Evolutionary conservation across 2,329 filamentous ascomycete species (phyloP), one percentile per base, ranked within the genome.

Genomic region (Coniochaeta hoffmannii): DNA sequence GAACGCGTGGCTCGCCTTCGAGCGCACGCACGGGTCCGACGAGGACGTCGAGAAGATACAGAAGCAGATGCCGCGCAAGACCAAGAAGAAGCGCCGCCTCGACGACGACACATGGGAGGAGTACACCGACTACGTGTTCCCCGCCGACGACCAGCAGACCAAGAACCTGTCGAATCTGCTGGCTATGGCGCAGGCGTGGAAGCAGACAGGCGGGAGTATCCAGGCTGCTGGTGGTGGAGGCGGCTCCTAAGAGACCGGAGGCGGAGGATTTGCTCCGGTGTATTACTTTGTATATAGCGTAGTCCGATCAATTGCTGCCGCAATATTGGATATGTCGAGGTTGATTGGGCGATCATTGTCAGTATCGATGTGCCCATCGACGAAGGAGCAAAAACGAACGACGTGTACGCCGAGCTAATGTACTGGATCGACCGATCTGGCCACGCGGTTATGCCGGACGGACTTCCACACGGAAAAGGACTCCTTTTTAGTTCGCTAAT

Each of bases 41-140:
- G 85, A 85, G 56, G 89, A 97, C 60, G 79, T 90, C 59, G 88
- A 90, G 60, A 86, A 85, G 65, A 88, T 99, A 60, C 87, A 94
- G 72, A 89, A 87, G 69, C 90, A 96, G 77, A 96, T 97, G 91
- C 94, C 94, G 32, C 83, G 92, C 61, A 86, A 87, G 73, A 89
- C 90, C 66, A 97, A 96, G 85, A 93, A 94, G 79, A 81, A 90
- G 66, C 87, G 94, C 71, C 90, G 86, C 80, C 73, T 96, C 69
- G 92, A 96, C 68, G 93, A 97, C 72, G 92, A 94, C 69, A 86
- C 84, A 35, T 97, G 90, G 76, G 91, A 99, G 78, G 94, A 99
- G 75, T 97, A 96, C 71, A 83, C 94, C 73, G 94, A 97, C 70
- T 97, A 96, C 65, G 83, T 99, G 32, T 99, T 99, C 83, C 94